Base-by-base conservation (phyloP, 371 early-diverging fungal genomes). In the Zopfochytrium polystomum region DNA sequence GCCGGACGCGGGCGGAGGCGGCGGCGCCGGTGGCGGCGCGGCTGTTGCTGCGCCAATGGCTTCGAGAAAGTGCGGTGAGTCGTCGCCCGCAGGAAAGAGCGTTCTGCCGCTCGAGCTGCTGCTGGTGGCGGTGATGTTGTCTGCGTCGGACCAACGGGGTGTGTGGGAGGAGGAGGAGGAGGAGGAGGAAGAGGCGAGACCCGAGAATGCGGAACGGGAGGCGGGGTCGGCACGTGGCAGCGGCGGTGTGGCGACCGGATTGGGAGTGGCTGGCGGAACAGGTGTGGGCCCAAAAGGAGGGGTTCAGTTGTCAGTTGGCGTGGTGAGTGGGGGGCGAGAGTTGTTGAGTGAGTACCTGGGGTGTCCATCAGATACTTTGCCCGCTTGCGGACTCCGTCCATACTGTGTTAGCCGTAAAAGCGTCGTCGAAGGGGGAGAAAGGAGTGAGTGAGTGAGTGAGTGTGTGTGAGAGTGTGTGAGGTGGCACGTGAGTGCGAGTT, bases 371-470 rank as follows among this genome's bases (percentile, higher is more conserved):
- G 73, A 60, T 92, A 91, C 71, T 92, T 92, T 9, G 87, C 87
- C 69, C 82, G 86, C 68, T 90, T 92, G 45, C 90, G 80, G 42
- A 74, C 66, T 15, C 88, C 90, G 65, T 92, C 92, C 1, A 78
- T 76, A 65, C 65, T 56, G 29, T 7, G 6, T 6, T 29, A 20
- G 7, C 35, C 4, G 38, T 4, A 25, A 56, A 23, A 42, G 42
- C n/a, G n/a, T n/a, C n/a, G n/a, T 42, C 11, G 42, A 13, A 42
- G 11, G 11, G 42, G n/a, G 13, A 42, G 42, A n/a, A n/a, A n/a
- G n/a, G n/a, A n/a, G n/a, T n/a, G n/a, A n/a, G n/a, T n/a, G n/a
- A n/a, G n/a, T n/a, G n/a, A 42, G 11, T 42, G 11, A 25, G 29
- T 56, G 3, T 27, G 23, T 18, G 11, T 6, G 7, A 11, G 32